Conservation (phyloP, 164 flowering plant species). For the Pachysandra terminalis region DNA sequence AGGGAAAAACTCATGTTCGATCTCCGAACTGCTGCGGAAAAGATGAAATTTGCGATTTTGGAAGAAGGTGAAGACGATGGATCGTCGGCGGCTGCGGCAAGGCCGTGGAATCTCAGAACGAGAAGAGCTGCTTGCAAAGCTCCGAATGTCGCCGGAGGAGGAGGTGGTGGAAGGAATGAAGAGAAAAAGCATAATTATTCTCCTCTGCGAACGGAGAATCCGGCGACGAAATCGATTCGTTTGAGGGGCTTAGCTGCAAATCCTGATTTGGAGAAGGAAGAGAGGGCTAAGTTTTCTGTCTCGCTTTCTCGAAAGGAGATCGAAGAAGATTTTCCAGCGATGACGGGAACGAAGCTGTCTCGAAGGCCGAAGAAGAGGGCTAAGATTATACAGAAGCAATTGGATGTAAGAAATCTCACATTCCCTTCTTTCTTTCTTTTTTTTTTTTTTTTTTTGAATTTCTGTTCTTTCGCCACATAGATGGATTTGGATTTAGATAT, state of each 20-base stretch:
- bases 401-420: conserved; percentile 43
- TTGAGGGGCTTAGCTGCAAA: conserved; percentile 10
- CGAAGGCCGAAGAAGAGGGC: conserved; percentile 59
- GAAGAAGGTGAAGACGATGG: conserved; percentile 23
- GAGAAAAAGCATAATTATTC: conserved; percentile 19
- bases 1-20: conserved; percentile 58
- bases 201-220: conserved; percentile 27
- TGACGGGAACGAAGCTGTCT: conserved; percentile 41
- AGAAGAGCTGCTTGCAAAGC: too few relatives aligned
- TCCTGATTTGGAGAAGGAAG: conserved; percentile 27
- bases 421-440: too few relatives aligned
- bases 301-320: conserved; percentile 43
- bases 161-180: conserved; percentile 15
- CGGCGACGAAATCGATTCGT: conserved; percentile 20
- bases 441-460: too few relatives aligned
- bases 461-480: neutral
- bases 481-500: too few relatives aligned
- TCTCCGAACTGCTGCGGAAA: conserved; percentile 47
- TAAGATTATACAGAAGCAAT: conserved; percentile 35
- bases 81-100: conserved; percentile 8
- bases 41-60: conserved; percentile 43
- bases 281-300: conserved; percentile 34
- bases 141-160: conserved; percentile 33
- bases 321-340: conserved; percentile 56
- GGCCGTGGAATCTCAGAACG: conserved; percentile 80